phyloP scores from a whole-genome alignment of 106 monocot genomes.

The Acorus gramineus region DNA sequence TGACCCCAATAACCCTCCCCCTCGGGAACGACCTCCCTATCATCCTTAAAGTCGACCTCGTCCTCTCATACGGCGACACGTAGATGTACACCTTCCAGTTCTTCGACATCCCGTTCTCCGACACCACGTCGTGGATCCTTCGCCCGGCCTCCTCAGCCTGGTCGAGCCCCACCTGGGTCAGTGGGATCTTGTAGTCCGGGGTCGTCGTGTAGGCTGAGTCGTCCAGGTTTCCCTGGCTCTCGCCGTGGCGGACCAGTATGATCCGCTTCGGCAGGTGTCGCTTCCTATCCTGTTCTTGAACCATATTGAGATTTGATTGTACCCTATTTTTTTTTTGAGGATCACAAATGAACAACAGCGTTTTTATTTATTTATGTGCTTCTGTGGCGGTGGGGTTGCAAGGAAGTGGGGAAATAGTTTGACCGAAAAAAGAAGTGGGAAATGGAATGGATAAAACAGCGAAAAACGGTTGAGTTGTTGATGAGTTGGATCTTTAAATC shows the following conservation, averaged over 20 bases:
- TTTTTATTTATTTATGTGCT: no score
- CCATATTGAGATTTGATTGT: no score
- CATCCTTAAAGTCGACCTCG: constrained; percentile 66
- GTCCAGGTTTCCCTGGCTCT: constrained; percentile 88
- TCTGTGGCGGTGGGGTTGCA: no score
- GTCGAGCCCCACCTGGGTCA: constrained; percentile 42
- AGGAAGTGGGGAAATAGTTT: no score
- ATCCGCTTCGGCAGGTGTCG: constrained; percentile 57
- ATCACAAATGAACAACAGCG: no score
- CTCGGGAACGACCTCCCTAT: constrained; percentile 54
- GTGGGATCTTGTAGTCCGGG: constrained; percentile 75
- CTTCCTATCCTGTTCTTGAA: no score
- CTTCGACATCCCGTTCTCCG: not conserved
- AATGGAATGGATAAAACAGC: no score
- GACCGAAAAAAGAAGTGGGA: no score
- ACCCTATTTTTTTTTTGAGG: no score
- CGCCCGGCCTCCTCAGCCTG: constrained; percentile 64
- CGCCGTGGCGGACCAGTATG: constrained; percentile 80
- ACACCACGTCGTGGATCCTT: constrained; percentile 24
- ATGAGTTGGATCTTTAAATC: no score
- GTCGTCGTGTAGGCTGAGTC: constrained; percentile 75
- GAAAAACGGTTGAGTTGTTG: no score
- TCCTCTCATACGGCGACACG: constrained; percentile 69
- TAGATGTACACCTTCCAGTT: constrained; percentile 86
- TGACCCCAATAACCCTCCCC: constrained; percentile 50